Percentiles rank a stretch among this genome's conserved stretches.
phyloP scores from a whole-genome alignment of 1,139 yeast genomes.

The Geotrichum restrictum region DNA sequence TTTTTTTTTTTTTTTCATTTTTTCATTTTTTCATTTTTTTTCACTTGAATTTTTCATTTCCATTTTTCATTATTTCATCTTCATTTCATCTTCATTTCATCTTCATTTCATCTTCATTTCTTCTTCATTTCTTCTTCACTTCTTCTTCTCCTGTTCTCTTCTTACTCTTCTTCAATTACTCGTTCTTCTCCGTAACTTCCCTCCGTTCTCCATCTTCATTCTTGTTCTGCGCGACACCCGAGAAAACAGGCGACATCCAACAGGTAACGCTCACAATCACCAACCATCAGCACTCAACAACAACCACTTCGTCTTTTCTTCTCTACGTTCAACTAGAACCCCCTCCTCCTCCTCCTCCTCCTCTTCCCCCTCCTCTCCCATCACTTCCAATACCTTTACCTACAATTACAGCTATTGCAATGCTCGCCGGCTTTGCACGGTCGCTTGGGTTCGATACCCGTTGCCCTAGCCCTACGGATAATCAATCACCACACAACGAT shows the following conservation, averaged over 20 bases:
- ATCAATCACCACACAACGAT: neutral
- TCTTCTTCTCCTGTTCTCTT: neutral
- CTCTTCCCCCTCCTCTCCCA: neutral
- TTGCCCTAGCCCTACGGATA: slow-evolving; percentile 9
- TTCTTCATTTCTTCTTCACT: neutral
- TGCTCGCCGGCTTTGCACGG: slow-evolving; percentile 14
- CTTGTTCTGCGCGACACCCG: too few species aligned
- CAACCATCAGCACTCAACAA: neutral
- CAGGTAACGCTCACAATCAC: too few species aligned
- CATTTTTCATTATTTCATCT: neutral
- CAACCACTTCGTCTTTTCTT: neutral
- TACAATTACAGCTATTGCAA: neutral
- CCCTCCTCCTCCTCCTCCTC: neutral
- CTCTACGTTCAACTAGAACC: neutral
- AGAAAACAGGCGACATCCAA: too few species aligned
- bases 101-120: neutral
- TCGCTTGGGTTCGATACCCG: slow-evolving; percentile 12
- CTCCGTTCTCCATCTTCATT: too few species aligned
- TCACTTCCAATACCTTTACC: neutral
- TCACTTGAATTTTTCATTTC: neutral
- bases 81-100: neutral
- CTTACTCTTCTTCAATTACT: neutral
- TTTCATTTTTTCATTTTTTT: neutral
- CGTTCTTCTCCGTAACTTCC: neutral
- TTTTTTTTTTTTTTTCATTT: neutral